Evolutionary conservation across 352 stramenopile genomes (phyloP), one percentile per base, ranked within the genome.

Genomic region (Pythium pyrilobum): DNA sequence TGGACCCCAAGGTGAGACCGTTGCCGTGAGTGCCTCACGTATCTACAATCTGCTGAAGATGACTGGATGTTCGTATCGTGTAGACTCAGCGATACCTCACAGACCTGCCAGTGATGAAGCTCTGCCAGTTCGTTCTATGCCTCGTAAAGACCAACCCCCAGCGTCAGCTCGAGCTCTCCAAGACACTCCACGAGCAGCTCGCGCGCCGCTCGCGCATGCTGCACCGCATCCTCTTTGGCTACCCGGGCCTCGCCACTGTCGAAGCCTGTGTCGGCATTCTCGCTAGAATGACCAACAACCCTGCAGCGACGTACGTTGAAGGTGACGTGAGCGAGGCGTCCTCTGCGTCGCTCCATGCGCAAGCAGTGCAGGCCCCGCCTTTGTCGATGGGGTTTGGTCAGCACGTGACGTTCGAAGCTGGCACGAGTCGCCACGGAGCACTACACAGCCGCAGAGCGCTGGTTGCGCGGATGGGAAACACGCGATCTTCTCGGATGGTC

Each of bases 161-260:
- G n/a, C 83, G 84, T 31, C 79, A 90, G 46, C 65, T 71, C 23
- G 69, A 84, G 43, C 50, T 87, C 8, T 82, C 76, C 5, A 71
- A 87, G 40, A 67, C 60, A 15, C 68, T 92, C 13, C 85, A 89
- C 36, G 77, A 90, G 48, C 72, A 81, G 12, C 38, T 92, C 24
- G 77, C 74, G 8, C 85, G 74, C 16, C 89, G 87, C 43, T 85
- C 81, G 24, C 68, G 77, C 10, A 90, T 90, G 79, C 57, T 92
- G 34, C 69, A 86, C 38, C 79, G 81, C 28, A 86, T 92, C 45
- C 57, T 92, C 5, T 92, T 89, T 27, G 72, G 77, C 0, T 92
- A 89, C 55, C 79, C 81, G 15, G 72, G 64, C 21, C 67, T 92
- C 18, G 66, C 64, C 12, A 90, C 81, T 12, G 79, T 89, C 21